A percentile compares a stretch with the other conserved stretches of the same genome.
Conservation (phyloP, 2,329 filamentous ascomycete species). For the Blastomyces silverae region DNA sequence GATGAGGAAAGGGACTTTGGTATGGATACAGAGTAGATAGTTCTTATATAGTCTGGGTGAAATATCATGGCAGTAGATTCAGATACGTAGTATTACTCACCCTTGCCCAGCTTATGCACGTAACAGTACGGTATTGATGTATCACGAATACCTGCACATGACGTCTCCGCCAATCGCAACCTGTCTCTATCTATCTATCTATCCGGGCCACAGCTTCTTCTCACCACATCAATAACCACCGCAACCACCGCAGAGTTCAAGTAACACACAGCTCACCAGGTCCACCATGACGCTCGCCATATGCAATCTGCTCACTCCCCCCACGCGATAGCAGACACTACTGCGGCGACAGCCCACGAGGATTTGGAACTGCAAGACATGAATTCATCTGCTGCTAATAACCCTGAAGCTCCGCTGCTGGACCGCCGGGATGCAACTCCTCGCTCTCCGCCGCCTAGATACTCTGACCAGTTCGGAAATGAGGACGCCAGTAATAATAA, state of each 20-base stretch:
- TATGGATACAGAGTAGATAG: not conserved
- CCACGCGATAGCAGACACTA: not conserved
- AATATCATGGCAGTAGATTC: not conserved
- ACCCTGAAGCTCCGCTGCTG: conserved; percentile 32
- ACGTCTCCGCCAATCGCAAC: not conserved
- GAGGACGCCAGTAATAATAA: not conserved
- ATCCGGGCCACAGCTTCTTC: not conserved
- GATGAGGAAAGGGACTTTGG: not conserved
- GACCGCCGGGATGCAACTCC: conserved; percentile 19
- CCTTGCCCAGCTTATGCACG: not conserved
- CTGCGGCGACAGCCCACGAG: conserved; percentile 1
- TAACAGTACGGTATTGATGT: not conserved
- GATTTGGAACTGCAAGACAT: conserved; percentile 23
- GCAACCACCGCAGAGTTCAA: not conserved
- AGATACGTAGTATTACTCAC: not conserved
- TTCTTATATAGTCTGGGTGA: not conserved
- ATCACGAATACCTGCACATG: not conserved
- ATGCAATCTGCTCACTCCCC: not conserved
- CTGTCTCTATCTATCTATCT: not conserved
- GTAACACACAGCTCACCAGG: not conserved
- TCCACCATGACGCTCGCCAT: conserved; percentile 1
- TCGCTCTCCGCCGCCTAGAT: conserved; percentile 14
- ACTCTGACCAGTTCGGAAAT: conserved; percentile 10
- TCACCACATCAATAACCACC: not conserved
- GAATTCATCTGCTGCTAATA: conserved; percentile 18